phyloP scores from a whole-genome alignment of 176 grass and related monocot species.

The Carex myosuroides region DNA sequence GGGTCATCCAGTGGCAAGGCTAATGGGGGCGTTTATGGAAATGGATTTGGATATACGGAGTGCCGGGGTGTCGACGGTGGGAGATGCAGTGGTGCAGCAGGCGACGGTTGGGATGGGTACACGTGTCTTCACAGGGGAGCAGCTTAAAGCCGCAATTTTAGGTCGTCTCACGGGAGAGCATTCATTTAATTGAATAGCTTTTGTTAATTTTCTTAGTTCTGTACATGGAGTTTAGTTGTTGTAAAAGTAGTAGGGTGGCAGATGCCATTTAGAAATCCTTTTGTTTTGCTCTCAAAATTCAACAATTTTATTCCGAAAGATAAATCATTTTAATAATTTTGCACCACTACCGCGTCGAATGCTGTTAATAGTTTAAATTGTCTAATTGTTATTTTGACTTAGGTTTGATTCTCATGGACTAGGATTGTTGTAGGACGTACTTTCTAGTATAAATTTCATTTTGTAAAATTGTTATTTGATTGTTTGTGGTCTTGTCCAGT shows the following conservation, averaged over 20 bases:
- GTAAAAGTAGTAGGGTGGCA: too few relatives aligned
- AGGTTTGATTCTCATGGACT: too few relatives aligned
- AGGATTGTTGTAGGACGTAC: too few relatives aligned
- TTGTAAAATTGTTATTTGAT: too few relatives aligned
- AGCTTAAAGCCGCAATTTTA: slow-evolving; percentile 1
- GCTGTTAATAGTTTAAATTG: background rate
- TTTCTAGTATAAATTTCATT: too few relatives aligned
- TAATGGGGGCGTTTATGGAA: background rate
- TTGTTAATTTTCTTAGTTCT: background rate
- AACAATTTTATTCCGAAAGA: too few relatives aligned
- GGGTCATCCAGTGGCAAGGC: slow-evolving; percentile 7
- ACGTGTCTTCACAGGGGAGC: background rate
- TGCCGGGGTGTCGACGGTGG: slow-evolving; percentile 1
- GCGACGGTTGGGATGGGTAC: slow-evolving; percentile 1
- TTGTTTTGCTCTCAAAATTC: too few relatives aligned
- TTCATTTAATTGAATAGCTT: background rate
- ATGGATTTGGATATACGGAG: background rate
- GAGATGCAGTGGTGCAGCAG: slow-evolving; percentile 10
- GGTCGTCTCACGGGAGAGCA: background rate
- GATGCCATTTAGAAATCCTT: too few relatives aligned
- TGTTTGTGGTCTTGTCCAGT: too few relatives aligned
- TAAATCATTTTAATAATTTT: too few relatives aligned
- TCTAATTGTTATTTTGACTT: too few relatives aligned
- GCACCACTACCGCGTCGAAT: too few relatives aligned
- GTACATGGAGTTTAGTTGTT: background rate